Conservation (phyloP, 2,329 filamentous ascomycete species). For the Pseudonectria foliicola region DNA sequence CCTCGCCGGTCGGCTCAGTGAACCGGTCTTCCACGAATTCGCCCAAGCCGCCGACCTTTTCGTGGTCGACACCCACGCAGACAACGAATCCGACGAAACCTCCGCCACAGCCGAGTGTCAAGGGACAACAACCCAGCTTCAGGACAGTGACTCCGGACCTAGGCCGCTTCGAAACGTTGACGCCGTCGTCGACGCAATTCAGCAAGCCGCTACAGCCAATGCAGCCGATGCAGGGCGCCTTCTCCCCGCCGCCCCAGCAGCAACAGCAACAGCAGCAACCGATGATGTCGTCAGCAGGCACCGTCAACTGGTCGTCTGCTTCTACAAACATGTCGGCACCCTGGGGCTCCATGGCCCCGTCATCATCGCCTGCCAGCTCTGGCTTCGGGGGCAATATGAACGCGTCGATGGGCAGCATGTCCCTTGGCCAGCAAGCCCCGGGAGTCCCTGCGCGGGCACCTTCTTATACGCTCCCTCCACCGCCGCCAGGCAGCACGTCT, state of each 20-base stretch:
- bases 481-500: conserved; percentile 37
- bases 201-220: conserved; percentile 52
- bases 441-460: conserved; percentile 28
- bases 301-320: conserved; percentile 46
- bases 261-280: conserved; percentile 12
- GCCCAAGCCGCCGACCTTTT: conserved; percentile 45
- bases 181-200: conserved; percentile 55
- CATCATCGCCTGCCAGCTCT: conserved; percentile 22
- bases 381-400: conserved; percentile 31
- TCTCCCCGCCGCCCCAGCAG: conserved; percentile 19
- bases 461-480: conserved; percentile 53
- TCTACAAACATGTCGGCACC: conserved; percentile 35
- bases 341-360: conserved; percentile 36
- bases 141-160: conserved; percentile 55
- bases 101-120: conserved; percentile 27
- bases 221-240: conserved; percentile 11
- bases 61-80: conserved; percentile 56
- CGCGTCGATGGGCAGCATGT: conserved; percentile 41
- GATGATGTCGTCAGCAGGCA: conserved; percentile 23
- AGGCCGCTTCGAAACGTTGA: conserved; percentile 45
- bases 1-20: conserved; percentile 28
- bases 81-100: conserved; percentile 27
- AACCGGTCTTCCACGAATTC: conserved; percentile 30
- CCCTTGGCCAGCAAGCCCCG: conserved; percentile 36
- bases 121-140: conserved; percentile 35